Conservation (phyloP, 441 rosid genomes). For the Geranium incanum region DNA sequence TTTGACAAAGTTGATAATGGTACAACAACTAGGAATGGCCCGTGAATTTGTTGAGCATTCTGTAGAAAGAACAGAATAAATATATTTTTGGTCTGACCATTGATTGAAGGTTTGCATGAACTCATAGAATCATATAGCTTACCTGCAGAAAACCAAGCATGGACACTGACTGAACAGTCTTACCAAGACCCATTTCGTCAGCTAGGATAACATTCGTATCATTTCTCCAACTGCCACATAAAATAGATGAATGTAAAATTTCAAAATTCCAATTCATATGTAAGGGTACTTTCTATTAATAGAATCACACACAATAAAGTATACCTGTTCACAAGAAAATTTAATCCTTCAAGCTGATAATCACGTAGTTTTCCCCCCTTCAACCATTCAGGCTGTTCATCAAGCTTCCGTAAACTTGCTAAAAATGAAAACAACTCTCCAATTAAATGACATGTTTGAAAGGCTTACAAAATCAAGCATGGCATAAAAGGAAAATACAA, state of each 20-base stretch:
- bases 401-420: constrained; percentile 96
- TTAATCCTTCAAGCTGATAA: constrained; percentile 96
- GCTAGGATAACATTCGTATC: constrained; percentile 99
- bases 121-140: constrained; percentile 15
- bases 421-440: constrained; percentile 14
- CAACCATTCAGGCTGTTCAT: constrained; percentile 97
- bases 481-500: too few species aligned
- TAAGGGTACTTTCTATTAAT: background rate
- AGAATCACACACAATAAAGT: background rate
- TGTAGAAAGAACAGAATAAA: constrained; percentile 28
- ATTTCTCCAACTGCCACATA: constrained; percentile 83
- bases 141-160: constrained; percentile 99
- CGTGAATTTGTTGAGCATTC: constrained; percentile 94
- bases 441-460: background rate
- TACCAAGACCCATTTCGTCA: constrained; percentile 99
- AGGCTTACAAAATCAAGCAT: too few species aligned
- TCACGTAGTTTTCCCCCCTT: constrained; percentile 97
- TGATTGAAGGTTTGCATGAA: constrained; percentile 7
- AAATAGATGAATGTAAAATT: constrained; percentile 8
- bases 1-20: constrained; percentile 95
- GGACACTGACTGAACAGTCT: constrained; percentile 99
- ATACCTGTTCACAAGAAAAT: constrained; percentile 96
- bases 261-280: background rate
- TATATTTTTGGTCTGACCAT: constrained; percentile 4
- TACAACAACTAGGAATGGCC: constrained; percentile 98